Evolutionary conservation across 768 basidiomycete genomes (phyloP).

Genomic region (Termitomyces sp.): DNA sequence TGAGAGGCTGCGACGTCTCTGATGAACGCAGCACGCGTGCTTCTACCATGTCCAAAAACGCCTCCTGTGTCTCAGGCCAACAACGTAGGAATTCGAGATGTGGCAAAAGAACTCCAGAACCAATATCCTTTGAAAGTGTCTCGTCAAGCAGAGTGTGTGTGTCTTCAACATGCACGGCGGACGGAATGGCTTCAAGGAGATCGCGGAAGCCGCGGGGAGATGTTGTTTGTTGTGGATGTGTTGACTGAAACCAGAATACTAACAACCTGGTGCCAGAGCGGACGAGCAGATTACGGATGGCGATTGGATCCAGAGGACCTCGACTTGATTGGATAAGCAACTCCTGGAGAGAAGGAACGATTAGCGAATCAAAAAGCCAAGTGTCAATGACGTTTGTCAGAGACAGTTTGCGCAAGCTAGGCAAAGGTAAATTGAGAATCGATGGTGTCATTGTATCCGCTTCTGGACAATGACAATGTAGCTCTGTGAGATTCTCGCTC

Average conservation of each 20-base stretch:
- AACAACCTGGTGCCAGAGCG: background rate
- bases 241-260: slow-evolving; percentile 1
- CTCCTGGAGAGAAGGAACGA: slow-evolving; percentile 4
- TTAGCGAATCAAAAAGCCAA: slow-evolving; percentile 3
- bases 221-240: background rate
- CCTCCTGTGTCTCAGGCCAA: slow-evolving; percentile 4
- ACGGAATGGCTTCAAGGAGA: background rate
- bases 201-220: background rate
- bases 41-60: slow-evolving; percentile 4
- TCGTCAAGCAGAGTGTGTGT: slow-evolving; percentile 1
- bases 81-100: background rate
- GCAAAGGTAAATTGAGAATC: background rate
- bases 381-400: slow-evolving; percentile 1
- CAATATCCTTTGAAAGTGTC: background rate
- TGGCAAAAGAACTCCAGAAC: background rate
- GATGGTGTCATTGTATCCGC: background rate
- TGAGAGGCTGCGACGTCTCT: background rate
- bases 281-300: background rate
- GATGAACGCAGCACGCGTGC: background rate
- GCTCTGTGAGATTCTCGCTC: background rate
- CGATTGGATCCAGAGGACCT: background rate
- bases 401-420: background rate
- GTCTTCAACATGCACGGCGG: background rate
- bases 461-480: background rate
- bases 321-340: background rate